Evolutionary conservation across 345 rosid genomes (phyloP), one percentile per base, ranked within the genome.

Genomic region (Eucalyptus grandis): DNA sequence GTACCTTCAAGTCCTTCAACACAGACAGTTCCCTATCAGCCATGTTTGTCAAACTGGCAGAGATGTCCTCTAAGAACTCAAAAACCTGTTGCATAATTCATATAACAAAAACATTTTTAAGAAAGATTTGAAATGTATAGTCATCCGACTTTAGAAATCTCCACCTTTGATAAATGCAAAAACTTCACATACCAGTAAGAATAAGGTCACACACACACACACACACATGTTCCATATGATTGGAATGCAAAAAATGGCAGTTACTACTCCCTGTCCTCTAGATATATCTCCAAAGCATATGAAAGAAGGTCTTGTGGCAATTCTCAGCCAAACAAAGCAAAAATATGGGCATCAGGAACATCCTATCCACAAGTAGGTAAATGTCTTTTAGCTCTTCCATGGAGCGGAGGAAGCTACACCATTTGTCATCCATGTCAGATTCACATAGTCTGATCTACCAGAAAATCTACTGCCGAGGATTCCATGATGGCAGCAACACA

Each of bases 1-100:
- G 87, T 89, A 98, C 99, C 99, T 98, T 98, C 89, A 98, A 90
- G 87, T 95, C 98, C 94, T 95, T 94, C 93, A 98, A 93, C 85
- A 94, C 47, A n/a, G 92, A 85, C 69, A 98, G 94, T 92, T 98
- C 99, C 93, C 95, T 91, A 51, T 86, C 87, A 81, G 98, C 99
- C 91, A 95, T 91, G 88, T 95, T 95, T 77, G 95, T 93, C 92
- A 98, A 95, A 93, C 93, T 93, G 91, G 96, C 91, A 87, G 99
- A 98, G 90, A 98, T 92, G 85, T 95, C 97, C 92, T 98, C 99
- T 87, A 98, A 92, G 95, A 98, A 98, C 90, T 95, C 96, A 93
- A 94, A 93, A 54, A 98, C 98, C 99, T 98, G 94, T n/a, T 67
- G 67, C 89, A 67, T 89, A 86, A 87, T 49, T 46, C 82, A 69